Conservation (phyloP, 75 land plant genomes). For the Picea glauca region DNA sequence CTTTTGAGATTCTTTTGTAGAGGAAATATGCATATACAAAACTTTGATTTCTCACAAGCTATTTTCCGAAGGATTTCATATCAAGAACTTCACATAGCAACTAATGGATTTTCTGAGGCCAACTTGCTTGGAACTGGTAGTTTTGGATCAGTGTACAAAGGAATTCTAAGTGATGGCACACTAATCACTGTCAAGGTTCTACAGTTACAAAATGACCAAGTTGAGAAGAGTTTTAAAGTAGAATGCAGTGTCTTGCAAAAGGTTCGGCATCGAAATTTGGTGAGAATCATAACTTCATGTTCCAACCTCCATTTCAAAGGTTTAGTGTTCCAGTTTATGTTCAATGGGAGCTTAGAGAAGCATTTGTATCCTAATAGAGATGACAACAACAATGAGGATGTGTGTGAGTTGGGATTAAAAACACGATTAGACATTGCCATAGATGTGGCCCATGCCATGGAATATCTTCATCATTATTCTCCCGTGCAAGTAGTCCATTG, state of each 20-base stretch:
- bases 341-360: slow-evolving; percentile 26
- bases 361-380: slow-evolving; percentile 6
- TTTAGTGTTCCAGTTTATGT: slow-evolving; percentile 34
- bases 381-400: too few species aligned
- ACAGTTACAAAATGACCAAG: slow-evolving; percentile 3
- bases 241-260: slow-evolving; percentile 23
- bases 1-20: too few species aligned
- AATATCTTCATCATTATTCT: slow-evolving; percentile 33
- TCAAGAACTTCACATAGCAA: too few species aligned
- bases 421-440: slow-evolving; percentile 15
- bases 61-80: too few species aligned
- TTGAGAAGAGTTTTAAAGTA: slow-evolving; percentile 8
- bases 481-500: slow-evolving; percentile 24
- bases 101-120: too few species aligned
- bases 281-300: slow-evolving; percentile 29
- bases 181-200: slow-evolving; percentile 33
- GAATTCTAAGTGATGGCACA: slow-evolving; percentile 9
- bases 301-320: slow-evolving; percentile 30
- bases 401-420: neutral
- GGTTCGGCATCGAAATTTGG: slow-evolving; percentile 26
- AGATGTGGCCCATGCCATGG: slow-evolving; percentile 27
- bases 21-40: too few species aligned
- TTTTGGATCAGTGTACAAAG: slow-evolving; percentile 27
- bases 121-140: slow-evolving; percentile 23
- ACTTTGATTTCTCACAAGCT: too few species aligned